Evolutionary conservation across 495 filamentous ascomycete genomes (phyloP).

Genomic region (Hypomontagnella monticulosa): DNA sequence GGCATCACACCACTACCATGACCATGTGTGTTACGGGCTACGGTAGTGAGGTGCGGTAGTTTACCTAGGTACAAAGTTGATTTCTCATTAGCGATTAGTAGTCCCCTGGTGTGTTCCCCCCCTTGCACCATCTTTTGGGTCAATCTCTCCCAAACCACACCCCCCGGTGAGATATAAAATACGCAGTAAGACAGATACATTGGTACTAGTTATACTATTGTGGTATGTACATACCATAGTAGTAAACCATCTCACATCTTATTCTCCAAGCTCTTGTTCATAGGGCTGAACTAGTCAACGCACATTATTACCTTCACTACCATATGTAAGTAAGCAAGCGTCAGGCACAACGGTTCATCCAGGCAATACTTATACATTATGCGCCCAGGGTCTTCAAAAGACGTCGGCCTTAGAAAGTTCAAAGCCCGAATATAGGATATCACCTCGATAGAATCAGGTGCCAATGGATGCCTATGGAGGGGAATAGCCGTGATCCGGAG

Average conservation of each 20-base stretch:
- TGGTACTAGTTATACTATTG: background rate
- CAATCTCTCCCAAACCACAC: no score
- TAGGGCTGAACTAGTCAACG: conserved; percentile 45
- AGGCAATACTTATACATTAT: conserved; percentile 14
- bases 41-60: conserved; percentile 16
- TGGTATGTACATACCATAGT: background rate
- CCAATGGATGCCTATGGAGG: background rate
- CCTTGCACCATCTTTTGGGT: no score
- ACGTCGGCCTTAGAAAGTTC: conserved; percentile 31
- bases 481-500: conserved; percentile 1
- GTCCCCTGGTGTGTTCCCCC: no score
- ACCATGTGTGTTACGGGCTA: conserved; percentile 12
- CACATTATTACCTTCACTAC: conserved; percentile 39
- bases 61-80: conserved; percentile 26
- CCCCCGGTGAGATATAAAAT: no score
- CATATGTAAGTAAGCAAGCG: conserved; percentile 21
- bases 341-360: conserved; percentile 30
- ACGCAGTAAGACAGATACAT: no score
- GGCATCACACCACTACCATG: conserved; percentile 30
- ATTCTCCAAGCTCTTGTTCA: conserved; percentile 6
- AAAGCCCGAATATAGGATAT: conserved; percentile 38
- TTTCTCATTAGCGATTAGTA: no score
- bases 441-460: conserved; percentile 9
- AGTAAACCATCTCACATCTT: background rate
- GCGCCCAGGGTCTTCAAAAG: conserved; percentile 16